phyloP scores from a whole-genome alignment of 306 rosid genomes.

The Vachellia pachyceras region DNA sequence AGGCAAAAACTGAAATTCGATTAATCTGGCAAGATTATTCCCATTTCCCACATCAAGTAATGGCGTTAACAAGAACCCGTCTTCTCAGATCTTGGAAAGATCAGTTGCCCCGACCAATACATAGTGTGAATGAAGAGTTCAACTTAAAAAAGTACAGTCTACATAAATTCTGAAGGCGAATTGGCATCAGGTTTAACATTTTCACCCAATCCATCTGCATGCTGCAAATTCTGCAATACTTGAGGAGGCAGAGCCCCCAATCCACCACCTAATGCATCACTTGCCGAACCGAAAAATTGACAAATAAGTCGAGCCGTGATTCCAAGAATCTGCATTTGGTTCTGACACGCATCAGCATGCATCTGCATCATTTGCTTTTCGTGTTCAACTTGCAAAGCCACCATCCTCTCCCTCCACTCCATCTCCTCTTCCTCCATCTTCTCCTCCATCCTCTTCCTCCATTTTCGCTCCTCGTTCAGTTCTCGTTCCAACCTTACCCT shows the following conservation, averaged over 20 bases:
- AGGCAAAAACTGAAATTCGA: slow-evolving; percentile 17
- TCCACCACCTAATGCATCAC: slow-evolving; percentile 73
- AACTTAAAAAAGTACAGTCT: slow-evolving; percentile 30
- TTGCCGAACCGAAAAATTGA: slow-evolving; percentile 74
- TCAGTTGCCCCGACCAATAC: slow-evolving; percentile 5
- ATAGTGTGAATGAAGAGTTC: background rate
- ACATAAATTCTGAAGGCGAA: slow-evolving; percentile 86
- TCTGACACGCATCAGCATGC: slow-evolving; percentile 86
- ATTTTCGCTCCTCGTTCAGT: slow-evolving; percentile 55
- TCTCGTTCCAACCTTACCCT: slow-evolving; percentile 62
- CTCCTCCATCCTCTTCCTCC: slow-evolving; percentile 77
- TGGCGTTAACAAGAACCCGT: slow-evolving; percentile 3
- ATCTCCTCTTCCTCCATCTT: slow-evolving; percentile 84
- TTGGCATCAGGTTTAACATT: slow-evolving; percentile 76
- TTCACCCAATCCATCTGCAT: slow-evolving; percentile 64
- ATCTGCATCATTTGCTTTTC: slow-evolving; percentile 90
- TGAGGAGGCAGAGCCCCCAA: slow-evolving; percentile 77
- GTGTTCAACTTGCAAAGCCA: slow-evolving; percentile 83
- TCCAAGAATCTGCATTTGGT: slow-evolving; percentile 87
- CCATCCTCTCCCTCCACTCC: slow-evolving; percentile 92
- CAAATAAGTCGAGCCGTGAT: slow-evolving; percentile 76
- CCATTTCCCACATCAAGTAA: slow-evolving; percentile 11
- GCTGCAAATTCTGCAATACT: slow-evolving; percentile 80
- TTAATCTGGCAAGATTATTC: slow-evolving; percentile 14
- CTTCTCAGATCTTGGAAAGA: slow-evolving; percentile 28